Conservation (phyloP, 148 eudicot species). For the Rhododendron ferrugineum region DNA sequence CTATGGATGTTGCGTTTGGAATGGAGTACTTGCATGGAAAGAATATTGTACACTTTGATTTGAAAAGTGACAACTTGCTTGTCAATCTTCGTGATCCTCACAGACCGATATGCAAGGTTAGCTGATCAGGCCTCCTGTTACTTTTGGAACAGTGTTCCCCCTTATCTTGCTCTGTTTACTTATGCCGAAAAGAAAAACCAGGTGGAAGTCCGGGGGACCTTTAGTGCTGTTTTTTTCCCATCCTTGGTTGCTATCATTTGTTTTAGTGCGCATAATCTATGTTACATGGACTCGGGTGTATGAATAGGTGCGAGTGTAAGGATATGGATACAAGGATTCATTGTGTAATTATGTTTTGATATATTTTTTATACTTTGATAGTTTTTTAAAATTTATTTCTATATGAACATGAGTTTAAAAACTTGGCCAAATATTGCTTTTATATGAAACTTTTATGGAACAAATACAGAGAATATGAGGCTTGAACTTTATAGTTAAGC, state of each 20-base stretch:
- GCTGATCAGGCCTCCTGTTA: conserved; percentile 14
- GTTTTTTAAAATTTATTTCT: not conserved
- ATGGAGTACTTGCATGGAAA: conserved; percentile 96
- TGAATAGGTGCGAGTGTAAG: not conserved
- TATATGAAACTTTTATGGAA: not conserved
- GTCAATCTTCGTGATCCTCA: conserved; percentile 98
- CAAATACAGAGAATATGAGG: not conserved
- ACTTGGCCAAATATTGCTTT: not conserved
- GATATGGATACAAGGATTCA: not conserved
- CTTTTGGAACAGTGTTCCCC: not conserved
- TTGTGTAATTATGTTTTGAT: not conserved
- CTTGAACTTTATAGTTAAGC: not conserved
- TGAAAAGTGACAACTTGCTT: conserved; percentile 93
- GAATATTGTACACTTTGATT: conserved; percentile 93
- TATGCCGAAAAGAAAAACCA: not conserved
- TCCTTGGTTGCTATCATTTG: conserved; percentile 3
- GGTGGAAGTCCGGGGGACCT: not conserved
- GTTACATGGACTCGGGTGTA: not conserved
- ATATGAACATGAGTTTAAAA: not conserved
- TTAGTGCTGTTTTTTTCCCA: not conserved
- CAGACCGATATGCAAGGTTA: conserved; percentile 93
- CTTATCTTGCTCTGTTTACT: not conserved
- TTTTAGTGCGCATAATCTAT: not conserved
- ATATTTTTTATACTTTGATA: not conserved
- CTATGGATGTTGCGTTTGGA: conserved; percentile 96